Base-by-base conservation (phyloP, 2,329 filamentous ascomycete species). In the Fusarium abutilonis region DNA sequence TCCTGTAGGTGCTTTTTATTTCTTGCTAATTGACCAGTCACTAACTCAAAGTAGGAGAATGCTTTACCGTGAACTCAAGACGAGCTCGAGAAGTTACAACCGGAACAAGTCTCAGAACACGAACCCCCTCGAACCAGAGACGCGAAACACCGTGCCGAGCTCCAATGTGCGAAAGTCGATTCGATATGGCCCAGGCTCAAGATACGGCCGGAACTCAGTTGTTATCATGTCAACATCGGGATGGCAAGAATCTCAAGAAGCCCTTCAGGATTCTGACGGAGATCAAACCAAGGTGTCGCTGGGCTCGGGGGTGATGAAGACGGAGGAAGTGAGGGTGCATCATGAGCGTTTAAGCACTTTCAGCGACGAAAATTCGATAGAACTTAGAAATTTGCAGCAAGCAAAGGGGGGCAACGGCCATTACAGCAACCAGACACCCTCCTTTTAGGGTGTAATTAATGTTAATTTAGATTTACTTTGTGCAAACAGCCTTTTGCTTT, bases 231-330 rank as follows among this genome's bases (percentile, higher is more conserved):
- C 74, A 26, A 26, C 23, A 26, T 26, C 23, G 5, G 70, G 67
- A 1, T 74, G 72, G 71, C 66, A 74, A 19, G 73, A 74, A 17
- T 76, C 74, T 0, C 70, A 75, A 47, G 74, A 75, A 49, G 72
- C 67, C 4, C 61, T 75, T 1, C 69, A 71, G 26, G 66, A 73
- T 8, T 31, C 54, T 0, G 64, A 68, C 7, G 60, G 45, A 4
- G 54, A 39, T 4, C 14, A 40, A 14, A 32, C 32, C n/a, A 64
- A 62, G 29, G 28, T 47, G 5, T 60, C 65, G 1, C 47, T 59
- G 11, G 52, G 29, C n/a, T 41, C 46, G 2, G 53, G 63, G 0
- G 71, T 74, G 1, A 48, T 73, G 41, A 75, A 73, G 52, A 75
- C 73, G 1, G 72, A 70, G 13, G 71, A 74, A 43, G 66, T 74